phyloP scores from a whole-genome alignment of 192 early-diverging fungal genomes.

The Coemansia sp. region DNA sequence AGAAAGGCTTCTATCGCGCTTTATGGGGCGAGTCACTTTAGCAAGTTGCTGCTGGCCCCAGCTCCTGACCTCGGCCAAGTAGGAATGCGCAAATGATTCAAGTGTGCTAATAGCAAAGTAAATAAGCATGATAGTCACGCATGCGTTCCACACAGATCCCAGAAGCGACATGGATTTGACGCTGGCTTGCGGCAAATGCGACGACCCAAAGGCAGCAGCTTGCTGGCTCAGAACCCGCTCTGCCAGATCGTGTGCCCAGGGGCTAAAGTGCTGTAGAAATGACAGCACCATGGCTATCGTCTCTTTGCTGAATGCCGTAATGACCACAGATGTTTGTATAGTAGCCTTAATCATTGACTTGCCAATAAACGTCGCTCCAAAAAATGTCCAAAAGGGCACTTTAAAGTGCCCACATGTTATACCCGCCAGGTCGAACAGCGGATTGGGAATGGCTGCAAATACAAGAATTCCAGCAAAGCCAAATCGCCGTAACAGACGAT shows the following conservation, averaged over 20 bases:
- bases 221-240: slow-evolving; percentile 52
- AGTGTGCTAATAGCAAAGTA: slow-evolving; percentile 84
- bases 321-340: slow-evolving; percentile 79
- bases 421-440: slow-evolving; percentile 93
- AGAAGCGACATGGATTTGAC: slow-evolving; percentile 53
- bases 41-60: slow-evolving; percentile 46
- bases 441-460: slow-evolving; percentile 96
- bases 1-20: neutral
- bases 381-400: slow-evolving; percentile 91
- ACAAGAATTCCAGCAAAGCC: slow-evolving; percentile 91
- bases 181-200: neutral
- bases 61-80: slow-evolving; percentile 57
- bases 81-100: slow-evolving; percentile 77
- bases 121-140: slow-evolving; percentile 75
- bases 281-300: slow-evolving; percentile 61
- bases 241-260: slow-evolving; percentile 60
- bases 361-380: slow-evolving; percentile 91
- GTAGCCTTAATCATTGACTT: slow-evolving; percentile 87
- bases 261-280: slow-evolving; percentile 55
- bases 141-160: slow-evolving; percentile 71
- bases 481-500: slow-evolving; percentile 67
- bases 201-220: slow-evolving; percentile 13
- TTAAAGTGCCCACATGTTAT: slow-evolving; percentile 91
- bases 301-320: slow-evolving; percentile 79
- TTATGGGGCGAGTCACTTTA: slow-evolving; percentile 9